These are phyloP conservation scores for Lactuca sativa DNA, from an alignment of 129 eudicot species.

Conservation along the genomic window DNA sequence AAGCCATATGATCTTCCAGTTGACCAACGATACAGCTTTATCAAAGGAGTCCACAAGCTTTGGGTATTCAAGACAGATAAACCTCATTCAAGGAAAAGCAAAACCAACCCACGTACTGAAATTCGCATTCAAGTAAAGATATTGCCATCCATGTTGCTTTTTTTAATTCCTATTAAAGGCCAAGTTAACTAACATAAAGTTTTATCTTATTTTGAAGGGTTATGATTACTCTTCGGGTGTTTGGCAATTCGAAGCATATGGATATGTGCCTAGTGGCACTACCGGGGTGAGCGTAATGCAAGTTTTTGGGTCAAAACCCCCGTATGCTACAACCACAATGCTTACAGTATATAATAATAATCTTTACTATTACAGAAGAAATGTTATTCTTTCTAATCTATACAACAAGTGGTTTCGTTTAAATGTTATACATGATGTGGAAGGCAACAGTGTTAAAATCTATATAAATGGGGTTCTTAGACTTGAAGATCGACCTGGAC, in stretches of 20 bases:
- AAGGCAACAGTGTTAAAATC: conserved; percentile 23
- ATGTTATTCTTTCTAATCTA: conserved; percentile 13
- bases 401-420: conserved; percentile 34
- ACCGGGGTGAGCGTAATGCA: conserved; percentile 39
- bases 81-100: conserved; percentile 30
- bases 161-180: too few relatives aligned
- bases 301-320: conserved; percentile 35
- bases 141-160: background rate
- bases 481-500: conserved; percentile 14
- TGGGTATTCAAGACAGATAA: conserved; percentile 44
- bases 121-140: conserved; percentile 28
- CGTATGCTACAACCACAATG: conserved; percentile 38
- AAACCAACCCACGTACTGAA: conserved; percentile 40
- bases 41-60: conserved; percentile 36
- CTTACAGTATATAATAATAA: background rate
- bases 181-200: too few relatives aligned
- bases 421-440: conserved; percentile 36
- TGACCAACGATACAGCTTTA: conserved; percentile 31
- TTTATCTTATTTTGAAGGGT: conserved; percentile 6
- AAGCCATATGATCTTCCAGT: conserved; percentile 34
- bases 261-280: conserved; percentile 26
- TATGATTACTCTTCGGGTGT: conserved; percentile 35
- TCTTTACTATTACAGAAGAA: conserved; percentile 22
- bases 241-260: conserved; percentile 46
- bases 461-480: conserved; percentile 33